Conservation (phyloP, 225 moss, liverwort and hornwort species). For the Polytrichum formosum region DNA sequence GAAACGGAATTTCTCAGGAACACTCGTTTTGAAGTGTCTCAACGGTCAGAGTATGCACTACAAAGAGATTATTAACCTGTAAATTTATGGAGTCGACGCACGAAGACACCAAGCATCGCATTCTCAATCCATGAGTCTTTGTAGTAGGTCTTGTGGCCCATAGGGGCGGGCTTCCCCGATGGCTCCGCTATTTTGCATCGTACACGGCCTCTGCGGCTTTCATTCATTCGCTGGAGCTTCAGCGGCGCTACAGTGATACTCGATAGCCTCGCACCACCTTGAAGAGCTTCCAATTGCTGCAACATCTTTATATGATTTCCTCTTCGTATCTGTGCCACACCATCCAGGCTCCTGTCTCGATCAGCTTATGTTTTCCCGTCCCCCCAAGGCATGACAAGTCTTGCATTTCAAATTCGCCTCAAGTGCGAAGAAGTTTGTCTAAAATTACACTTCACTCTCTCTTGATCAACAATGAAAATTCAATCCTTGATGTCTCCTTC, state of each 20-base stretch:
- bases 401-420: too few species aligned
- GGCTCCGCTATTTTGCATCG: slow-evolving; percentile 77
- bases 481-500: too few species aligned
- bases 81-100: slow-evolving; percentile 61
- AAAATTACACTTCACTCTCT: too few species aligned
- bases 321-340: slow-evolving; percentile 12
- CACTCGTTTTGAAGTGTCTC: neutral
- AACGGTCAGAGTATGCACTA: neutral
- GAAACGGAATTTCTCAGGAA: too few species aligned
- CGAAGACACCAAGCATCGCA: slow-evolving; percentile 56
- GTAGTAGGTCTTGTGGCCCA: slow-evolving; percentile 79
- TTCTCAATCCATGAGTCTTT: slow-evolving; percentile 77
- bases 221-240: slow-evolving; percentile 4
- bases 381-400: too few species aligned
- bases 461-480: too few species aligned
- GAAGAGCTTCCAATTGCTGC: slow-evolving; percentile 34
- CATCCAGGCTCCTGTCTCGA: neutral
- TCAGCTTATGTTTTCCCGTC: too few species aligned
- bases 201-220: slow-evolving; percentile 1
- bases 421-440: too few species aligned
- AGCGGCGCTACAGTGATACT: slow-evolving; percentile 9
- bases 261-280: slow-evolving; percentile 16
- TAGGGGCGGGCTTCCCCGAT: slow-evolving; percentile 74
- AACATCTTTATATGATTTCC: slow-evolving; percentile 20
- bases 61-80: slow-evolving; percentile 37